A percentile compares a stretch with the other conserved stretches of the same genome.
Evolutionary conservation across 2,329 filamentous ascomycete genomes (phyloP).

Genomic region (Epichloe elymi): DNA sequence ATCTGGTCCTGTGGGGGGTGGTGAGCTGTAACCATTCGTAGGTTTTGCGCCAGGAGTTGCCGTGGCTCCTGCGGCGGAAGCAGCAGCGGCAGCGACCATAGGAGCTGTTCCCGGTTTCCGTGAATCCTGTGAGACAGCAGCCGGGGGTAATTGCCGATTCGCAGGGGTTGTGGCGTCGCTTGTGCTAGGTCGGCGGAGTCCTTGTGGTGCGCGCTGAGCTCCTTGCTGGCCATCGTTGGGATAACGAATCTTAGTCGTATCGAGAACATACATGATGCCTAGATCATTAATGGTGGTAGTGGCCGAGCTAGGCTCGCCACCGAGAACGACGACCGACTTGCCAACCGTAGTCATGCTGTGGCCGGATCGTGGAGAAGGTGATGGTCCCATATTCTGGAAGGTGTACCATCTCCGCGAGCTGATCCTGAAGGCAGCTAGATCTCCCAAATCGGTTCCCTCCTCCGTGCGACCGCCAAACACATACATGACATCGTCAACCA

Average conservation of each 20-base stretch:
- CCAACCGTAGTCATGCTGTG: conserved; percentile 96
- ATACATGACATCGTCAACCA: conserved; percentile 98
- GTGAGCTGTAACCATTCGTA: conserved; percentile 28
- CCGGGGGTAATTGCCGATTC: conserved; percentile 24
- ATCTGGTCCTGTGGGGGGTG: conserved; percentile 28
- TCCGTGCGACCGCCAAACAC: conserved; percentile 93
- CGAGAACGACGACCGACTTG: conserved; percentile 84
- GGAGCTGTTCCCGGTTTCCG: conserved; percentile 1
- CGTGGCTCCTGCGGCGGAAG: background rate
- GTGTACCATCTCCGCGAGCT: conserved; percentile 91
- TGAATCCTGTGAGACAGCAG: background rate
- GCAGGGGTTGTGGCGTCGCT: conserved; percentile 18
- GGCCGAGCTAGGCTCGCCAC: conserved; percentile 85
- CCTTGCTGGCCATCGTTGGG: conserved; percentile 54
- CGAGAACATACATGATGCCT: conserved; percentile 78
- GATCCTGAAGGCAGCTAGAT: conserved; percentile 67
- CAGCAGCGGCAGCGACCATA: background rate
- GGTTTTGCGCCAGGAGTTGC: conserved; percentile 20
- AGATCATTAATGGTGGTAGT: conserved; percentile 71
- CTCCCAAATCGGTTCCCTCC: conserved; percentile 82
- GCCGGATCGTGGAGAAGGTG: conserved; percentile 82
- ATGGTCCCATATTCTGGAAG: conserved; percentile 98
- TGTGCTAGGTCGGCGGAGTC: conserved; percentile 28
- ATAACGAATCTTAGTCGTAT: conserved; percentile 93
- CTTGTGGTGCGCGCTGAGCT: conserved; percentile 26